Conservation (phyloP, 805 yeast species). For the Komagataella populi region DNA sequence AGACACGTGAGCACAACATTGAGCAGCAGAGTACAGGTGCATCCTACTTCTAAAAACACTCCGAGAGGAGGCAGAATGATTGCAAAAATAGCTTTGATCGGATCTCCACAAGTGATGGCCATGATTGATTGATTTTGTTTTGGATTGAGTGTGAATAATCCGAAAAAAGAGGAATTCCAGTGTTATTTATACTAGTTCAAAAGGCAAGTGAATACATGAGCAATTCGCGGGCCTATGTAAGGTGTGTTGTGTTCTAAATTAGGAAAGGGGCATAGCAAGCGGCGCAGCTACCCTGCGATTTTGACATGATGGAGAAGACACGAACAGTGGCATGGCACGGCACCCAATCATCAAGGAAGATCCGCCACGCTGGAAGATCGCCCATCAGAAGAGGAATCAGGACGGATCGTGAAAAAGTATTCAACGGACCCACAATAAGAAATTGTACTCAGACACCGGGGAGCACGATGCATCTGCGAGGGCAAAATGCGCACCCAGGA, state of each 20-base stretch:
- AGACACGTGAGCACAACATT: slow-evolving; percentile 55
- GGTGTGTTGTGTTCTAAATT: neutral
- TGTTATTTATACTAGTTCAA: too few relatives aligned
- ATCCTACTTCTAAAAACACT: slow-evolving; percentile 40
- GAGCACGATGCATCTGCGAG: neutral
- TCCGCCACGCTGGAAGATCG: neutral
- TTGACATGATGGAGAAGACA: neutral
- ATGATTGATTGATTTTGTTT: slow-evolving; percentile 10
- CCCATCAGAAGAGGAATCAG: neutral
- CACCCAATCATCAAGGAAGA: neutral
- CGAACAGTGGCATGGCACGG: neutral
- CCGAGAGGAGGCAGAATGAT: slow-evolving; percentile 43
- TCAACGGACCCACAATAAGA: neutral
- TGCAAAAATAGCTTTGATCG: slow-evolving; percentile 29
- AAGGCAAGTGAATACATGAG: neutral
- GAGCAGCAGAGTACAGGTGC: slow-evolving; percentile 24
- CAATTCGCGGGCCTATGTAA: neutral
- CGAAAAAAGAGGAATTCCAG: neutral
- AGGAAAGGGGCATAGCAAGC: neutral
- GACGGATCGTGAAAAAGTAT: neutral
- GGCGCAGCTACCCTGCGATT: neutral
- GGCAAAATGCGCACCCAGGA: neutral
- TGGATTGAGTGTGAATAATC: neutral
- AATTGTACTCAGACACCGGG: neutral
- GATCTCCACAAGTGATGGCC: slow-evolving; percentile 36